Base-by-base conservation (phyloP, 2,329 filamentous ascomycete genomes). In the Aspergillus alliaceus region DNA sequence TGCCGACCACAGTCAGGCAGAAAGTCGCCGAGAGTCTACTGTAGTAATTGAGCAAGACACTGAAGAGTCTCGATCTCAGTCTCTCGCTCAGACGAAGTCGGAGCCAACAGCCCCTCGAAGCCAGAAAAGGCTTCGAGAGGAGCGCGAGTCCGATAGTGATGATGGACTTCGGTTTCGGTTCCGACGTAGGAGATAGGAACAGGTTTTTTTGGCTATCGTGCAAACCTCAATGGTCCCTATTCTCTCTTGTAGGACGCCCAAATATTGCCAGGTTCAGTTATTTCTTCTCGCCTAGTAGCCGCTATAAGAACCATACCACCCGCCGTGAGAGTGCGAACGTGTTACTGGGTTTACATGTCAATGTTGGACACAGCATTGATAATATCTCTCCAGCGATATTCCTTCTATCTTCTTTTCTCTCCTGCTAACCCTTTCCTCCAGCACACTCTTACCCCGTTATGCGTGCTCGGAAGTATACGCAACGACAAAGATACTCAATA, bases 161-260 rank as follows among this genome's bases (percentile, higher is more conserved):
- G 83, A 85, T 64, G 82, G 81, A 60, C 73, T 80, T 57, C 81
- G 81, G 31, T 84, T 84, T 63, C 77, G 80, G 54, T 85, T 86
- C 62, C 78, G 79, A 62, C 74, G 80, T 58, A 77, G 77, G 65
- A 74, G 75, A 47, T 64, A 51, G 49, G 24, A 25, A 3, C 11
- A 18, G 14, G 9, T 44, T 6, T 27, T 27, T 1, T 7, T 29
- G 14, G 40, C 14, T 14, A n/a, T 25, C 8, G 24, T 14, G 24
- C 22, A 4, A n/a, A 12, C 22, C 12, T 6, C 25, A n/a, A 40
- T 48, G 46, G 46, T 4, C 15, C 46, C 8, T 6, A 18, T 39
- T n/a, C 48, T 24, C 18, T 7, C 8, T 47, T 29, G n/a, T 51
- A 37, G n/a, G 11, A 50, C 3, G 11, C n/a, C 15, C 24, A 25